phyloP scores from a whole-genome alignment of 257 asterid species.

The Penstemon eatonii region DNA sequence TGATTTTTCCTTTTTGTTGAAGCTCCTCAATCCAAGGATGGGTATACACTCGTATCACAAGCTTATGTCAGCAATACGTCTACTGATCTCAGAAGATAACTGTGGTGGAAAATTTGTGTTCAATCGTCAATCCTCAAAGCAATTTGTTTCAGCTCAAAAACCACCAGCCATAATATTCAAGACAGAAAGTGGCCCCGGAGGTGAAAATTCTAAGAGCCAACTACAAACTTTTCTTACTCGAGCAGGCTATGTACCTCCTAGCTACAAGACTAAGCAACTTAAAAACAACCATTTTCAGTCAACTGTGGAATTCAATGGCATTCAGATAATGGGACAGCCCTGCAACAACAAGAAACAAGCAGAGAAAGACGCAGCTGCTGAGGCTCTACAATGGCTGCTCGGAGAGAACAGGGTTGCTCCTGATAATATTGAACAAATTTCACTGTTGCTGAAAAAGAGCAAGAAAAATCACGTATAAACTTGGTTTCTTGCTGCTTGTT shows the following conservation, averaged over 20 bases:
- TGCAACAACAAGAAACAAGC: constrained; percentile 91
- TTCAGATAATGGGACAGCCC: constrained; percentile 72
- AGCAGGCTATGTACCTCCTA: constrained; percentile 75
- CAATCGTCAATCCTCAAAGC: constrained; percentile 52
- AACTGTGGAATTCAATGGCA: constrained; percentile 68
- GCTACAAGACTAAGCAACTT: constrained; percentile 66
- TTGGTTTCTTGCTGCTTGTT: constrained; percentile 3
- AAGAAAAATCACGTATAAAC: constrained; percentile 60
- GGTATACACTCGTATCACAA: constrained; percentile 61
- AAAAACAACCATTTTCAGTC: constrained; percentile 62
- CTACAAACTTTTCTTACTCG: constrained; percentile 82
- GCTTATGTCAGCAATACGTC: constrained; percentile 73
- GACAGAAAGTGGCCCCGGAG: constrained; percentile 81
- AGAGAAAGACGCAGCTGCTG: constrained; percentile 90
- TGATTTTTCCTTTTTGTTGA: constrained; percentile 28
- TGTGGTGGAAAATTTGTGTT: constrained; percentile 73
- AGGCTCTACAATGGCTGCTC: constrained; percentile 81
- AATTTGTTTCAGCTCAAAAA: constrained; percentile 33
- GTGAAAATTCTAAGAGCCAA: constrained; percentile 90
- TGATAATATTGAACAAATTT: constrained; percentile 57
- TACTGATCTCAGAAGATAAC: constrained; percentile 70
- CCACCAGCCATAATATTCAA: constrained; percentile 39
- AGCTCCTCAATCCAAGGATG: constrained; percentile 84
- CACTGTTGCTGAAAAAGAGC: constrained; percentile 76
- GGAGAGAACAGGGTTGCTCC: constrained; percentile 47